Evolutionary conservation across 768 basidiomycete species (phyloP), one percentile per base, ranked within the genome.

Genomic region (Xerocomus spinulosus): DNA sequence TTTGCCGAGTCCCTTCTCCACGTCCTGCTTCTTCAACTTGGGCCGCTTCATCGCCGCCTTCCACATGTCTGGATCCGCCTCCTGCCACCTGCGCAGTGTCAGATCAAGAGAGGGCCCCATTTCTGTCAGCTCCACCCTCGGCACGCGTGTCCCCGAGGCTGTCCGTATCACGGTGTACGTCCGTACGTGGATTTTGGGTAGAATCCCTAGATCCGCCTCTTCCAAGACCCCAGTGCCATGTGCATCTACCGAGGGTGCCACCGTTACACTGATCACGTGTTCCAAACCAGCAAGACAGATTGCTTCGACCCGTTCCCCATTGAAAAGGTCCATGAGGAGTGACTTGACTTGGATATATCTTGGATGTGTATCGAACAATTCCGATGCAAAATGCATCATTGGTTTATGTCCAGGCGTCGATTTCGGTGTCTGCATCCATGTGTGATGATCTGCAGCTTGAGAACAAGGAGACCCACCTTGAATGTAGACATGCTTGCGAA

Each of bases 41-140:
- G 90, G 87, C 50, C 83, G 75, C 64, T 74, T 87, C 76, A 91
- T 77, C 12, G 94, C 90, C 51, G 76, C 77, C 67, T 89, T 91
- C 70, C 84, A 72, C 60, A 90, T 65, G 58, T 93, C 93, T 13
- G 82, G 68, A 62, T 92, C 90, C 0, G 94, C 79, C 17, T 76
- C 70, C 44, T 83, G 79, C 53, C 86, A 77, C 24, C 96, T 75
- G 13, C 96, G 80, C 18, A 97, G 66, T 14, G 72, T 71, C 29
- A 98, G 75, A 62, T 98, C 93, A 21, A 99, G 76, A 8, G 81
- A 84, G 2, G 96, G 96, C 0, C 95, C 96, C 87, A 94, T 94
- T 29, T 85, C 87, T 14, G 76, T 78, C 40, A 98, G 77, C 57
- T 88, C 85, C 14, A 89, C 82, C 30, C 85, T 80, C 0, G 96